phyloP scores from a whole-genome alignment of 2,329 filamentous ascomycete species.

The Diaporthe citrichinensis region DNA sequence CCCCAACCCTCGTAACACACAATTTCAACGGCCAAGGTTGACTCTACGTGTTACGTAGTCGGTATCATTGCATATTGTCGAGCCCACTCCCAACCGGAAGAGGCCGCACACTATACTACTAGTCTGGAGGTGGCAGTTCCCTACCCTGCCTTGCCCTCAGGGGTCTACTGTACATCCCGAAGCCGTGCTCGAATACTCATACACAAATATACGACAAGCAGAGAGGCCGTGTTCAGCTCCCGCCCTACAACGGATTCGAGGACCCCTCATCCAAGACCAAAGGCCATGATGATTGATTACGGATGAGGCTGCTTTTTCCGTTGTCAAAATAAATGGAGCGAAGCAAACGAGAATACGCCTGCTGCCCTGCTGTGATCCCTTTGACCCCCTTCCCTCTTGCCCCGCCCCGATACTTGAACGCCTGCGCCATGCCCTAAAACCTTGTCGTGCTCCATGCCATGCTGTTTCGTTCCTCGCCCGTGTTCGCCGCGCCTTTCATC shows the following conservation, averaged over 20 bases:
- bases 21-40: neutral
- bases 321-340: conserved; percentile 9
- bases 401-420: conserved; percentile 34
- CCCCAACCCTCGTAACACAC: neutral
- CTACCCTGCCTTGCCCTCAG: conserved; percentile 10
- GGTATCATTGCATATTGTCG: neutral
- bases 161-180: conserved; percentile 45
- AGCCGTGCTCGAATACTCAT: conserved; percentile 50
- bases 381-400: neutral
- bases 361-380: neutral
- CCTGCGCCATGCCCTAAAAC: conserved; percentile 34
- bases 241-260: conserved; percentile 10
- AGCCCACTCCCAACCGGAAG: neutral
- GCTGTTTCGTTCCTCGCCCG: conserved; percentile 21
- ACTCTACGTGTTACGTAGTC: neutral
- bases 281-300: neutral
- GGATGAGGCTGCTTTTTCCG: conserved; percentile 9
- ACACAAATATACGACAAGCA: conserved; percentile 42
- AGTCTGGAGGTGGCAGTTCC: conserved; percentile 32
- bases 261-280: neutral
- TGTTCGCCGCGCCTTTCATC: neutral
- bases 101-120: conserved; percentile 1
- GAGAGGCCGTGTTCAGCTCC: neutral
- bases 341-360: conserved; percentile 4
- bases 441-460: conserved; percentile 38